Conservation (phyloP, 495 filamentous ascomycete species). For the Lepraria neglecta region DNA sequence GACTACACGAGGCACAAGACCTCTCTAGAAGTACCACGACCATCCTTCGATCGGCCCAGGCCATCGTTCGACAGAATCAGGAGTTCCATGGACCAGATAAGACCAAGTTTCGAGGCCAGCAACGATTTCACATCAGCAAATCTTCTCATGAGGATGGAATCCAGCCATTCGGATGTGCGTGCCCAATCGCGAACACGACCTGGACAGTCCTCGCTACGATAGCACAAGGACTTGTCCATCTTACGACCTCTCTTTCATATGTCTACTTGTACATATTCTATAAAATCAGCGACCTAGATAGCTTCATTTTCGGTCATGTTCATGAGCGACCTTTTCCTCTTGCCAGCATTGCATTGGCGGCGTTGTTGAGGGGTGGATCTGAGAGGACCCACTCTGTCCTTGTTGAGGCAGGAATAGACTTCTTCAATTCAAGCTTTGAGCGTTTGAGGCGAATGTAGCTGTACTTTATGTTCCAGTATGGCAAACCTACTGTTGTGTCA, state of each 20-base stretch:
- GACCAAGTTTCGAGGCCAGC: conserved; percentile 74
- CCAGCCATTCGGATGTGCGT: conserved; percentile 46
- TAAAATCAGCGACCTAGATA: conserved; percentile 17
- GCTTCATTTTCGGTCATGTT: conserved; percentile 19
- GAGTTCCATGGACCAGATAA: conserved; percentile 63
- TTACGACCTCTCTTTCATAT: conserved; percentile 9
- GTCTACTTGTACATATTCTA: conserved; percentile 25
- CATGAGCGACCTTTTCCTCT: conserved; percentile 19
- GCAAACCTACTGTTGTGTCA: too few species aligned
- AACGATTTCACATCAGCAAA: conserved; percentile 88
- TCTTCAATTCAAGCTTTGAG: conserved; percentile 2
- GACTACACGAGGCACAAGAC: conserved; percentile 72
- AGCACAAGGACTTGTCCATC: conserved; percentile 7
- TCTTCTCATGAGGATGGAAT: conserved; percentile 76
- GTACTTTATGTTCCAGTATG: neutral
- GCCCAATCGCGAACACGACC: conserved; percentile 10
- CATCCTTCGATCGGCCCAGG: conserved; percentile 62
- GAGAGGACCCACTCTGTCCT: too few species aligned
- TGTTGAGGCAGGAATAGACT: neutral
- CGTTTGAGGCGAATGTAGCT: neutral
- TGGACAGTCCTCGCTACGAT: conserved; percentile 27
- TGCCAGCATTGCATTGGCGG: conserved; percentile 14
- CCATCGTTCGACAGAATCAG: conserved; percentile 75
- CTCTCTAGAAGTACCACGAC: conserved; percentile 37
- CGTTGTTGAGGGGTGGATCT: neutral